These are phyloP conservation scores for Ettlia oleoabundans DNA, from an alignment of 139 green algal species.

Conservation along the genomic window DNA sequence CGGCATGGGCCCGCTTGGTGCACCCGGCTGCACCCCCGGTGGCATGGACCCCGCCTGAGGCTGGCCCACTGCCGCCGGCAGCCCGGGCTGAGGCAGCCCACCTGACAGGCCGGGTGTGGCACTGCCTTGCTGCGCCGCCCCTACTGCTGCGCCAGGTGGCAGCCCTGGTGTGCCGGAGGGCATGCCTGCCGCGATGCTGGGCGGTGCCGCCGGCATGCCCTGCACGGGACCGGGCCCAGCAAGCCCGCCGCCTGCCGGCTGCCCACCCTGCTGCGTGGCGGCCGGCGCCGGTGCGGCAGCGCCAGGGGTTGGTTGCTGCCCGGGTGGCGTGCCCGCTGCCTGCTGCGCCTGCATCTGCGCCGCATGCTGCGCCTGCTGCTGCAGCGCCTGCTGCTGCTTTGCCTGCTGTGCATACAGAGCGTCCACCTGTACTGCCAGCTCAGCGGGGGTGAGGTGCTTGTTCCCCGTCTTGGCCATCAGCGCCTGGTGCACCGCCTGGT, in stretches of 20 bases:
- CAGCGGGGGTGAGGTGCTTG: constrained; percentile 30
- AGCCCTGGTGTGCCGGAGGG: constrained; percentile 10
- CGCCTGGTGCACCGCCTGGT: constrained; percentile 39
- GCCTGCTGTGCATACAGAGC: constrained; percentile 28
- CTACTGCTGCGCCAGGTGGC: neutral
- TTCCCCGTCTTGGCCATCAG: constrained; percentile 42
- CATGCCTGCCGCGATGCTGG: constrained; percentile 3
- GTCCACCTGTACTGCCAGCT: constrained; percentile 36
- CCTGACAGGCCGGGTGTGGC: neutral
- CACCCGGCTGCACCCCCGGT: no score
- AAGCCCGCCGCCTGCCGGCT: neutral
- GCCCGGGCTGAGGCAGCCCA: neutral
- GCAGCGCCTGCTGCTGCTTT: constrained; percentile 27
- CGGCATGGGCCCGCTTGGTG: no score
- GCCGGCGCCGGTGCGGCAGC: neutral
- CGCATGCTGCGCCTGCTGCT: constrained; percentile 33
- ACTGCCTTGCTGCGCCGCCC: constrained; percentile 4
- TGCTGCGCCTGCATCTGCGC: constrained; percentile 37
- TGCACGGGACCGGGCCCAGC: neutral
- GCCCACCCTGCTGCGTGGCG: neutral
- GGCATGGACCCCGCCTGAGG: no score
- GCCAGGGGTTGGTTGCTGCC: constrained; percentile 17
- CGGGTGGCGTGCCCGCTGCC: constrained; percentile 10
- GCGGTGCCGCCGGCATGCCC: neutral
- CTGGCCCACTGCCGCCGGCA: neutral